Evolutionary conservation across 441 rosid species (phyloP).

Genomic region (Syzygium syzygioides): DNA sequence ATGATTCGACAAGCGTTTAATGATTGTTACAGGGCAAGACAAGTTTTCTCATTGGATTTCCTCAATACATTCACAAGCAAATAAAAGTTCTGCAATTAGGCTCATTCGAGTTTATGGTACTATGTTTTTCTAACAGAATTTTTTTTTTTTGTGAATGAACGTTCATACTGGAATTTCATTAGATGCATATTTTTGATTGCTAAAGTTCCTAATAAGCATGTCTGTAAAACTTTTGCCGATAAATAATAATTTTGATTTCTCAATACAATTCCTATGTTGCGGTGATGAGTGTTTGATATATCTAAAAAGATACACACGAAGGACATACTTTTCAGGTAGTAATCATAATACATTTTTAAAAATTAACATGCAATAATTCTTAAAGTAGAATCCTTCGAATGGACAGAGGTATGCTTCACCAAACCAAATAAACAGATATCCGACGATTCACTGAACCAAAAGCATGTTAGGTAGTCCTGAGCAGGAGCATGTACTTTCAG

Average conservation of each 20-base stretch:
- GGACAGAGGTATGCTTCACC: neutral
- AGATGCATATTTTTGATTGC: neutral
- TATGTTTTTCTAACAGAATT: neutral
- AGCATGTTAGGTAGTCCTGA: neutral
- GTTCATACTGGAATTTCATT: neutral
- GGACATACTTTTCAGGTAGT: neutral
- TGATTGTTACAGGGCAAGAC: neutral
- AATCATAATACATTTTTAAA: neutral
- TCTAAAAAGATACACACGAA: neutral
- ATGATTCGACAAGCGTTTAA: constrained; percentile 31
- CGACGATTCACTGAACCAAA: neutral
- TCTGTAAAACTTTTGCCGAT: neutral
- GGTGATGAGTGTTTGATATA: neutral
- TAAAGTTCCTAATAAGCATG: neutral
- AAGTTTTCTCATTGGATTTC: neutral
- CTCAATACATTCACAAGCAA: neutral
- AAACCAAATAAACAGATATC: neutral
- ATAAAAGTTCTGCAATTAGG: neutral
- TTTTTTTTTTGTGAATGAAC: neutral
- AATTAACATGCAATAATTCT: neutral
- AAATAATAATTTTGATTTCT: neutral
- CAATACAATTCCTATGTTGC: neutral
- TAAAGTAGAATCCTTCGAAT: neutral
- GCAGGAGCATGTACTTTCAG: neutral
- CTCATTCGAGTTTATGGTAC: neutral